Base-by-base conservation (phyloP, 352 stramenopile species). In the Phytophthora megakarya region DNA sequence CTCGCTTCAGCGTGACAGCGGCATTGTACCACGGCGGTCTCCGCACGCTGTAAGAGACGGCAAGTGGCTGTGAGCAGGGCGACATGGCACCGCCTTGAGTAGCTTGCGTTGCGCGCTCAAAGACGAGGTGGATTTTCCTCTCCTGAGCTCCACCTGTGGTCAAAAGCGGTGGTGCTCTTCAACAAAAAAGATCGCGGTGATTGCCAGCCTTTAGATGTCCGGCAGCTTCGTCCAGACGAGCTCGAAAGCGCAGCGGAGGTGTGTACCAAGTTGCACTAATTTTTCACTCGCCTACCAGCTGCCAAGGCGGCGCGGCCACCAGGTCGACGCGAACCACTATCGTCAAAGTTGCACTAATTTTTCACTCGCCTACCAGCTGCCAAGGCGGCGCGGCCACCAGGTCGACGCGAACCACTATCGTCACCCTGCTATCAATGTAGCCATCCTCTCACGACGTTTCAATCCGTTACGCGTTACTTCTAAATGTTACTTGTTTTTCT, bases 201-300 rank as follows among this genome's bases (percentile, higher is more conserved):
- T 48, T 58, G 50, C 50, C 50, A 40, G 25, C 33, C 21, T 42
- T 21, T 25, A 35, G 30, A 5, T 33, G 21, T 21, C 2, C 5
- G 6, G 16, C n/a, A 25, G 21, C 30, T 44, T 42, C 48, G 30
- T 37, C 22, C 23, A 23, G 47, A 47, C 49, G 35, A n/a, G 39
- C 51, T 32, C 26, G 26, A 32, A 9, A 11, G 51, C 51, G 16
- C 43, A 43, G 37, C 21, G 51, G 35, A 50, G 49, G 32, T 25
- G 60, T 22, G 26, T n/a, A n/a, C 45, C 46, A 22, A 54, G 28
- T 50, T 45, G 32, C 46, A 38, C 47, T 52, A 55, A 62, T 73
- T 66, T 73, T 70, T 73, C 35, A 28, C 1, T 10, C 38, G 28
- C 39, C 54, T 58, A 67, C 47, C 65, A 66, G 52, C 59, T 68